These are phyloP conservation scores for Tilletia setariae DNA, from an alignment of 1,284 basidiomycete species.

Conservation along the genomic window DNA sequence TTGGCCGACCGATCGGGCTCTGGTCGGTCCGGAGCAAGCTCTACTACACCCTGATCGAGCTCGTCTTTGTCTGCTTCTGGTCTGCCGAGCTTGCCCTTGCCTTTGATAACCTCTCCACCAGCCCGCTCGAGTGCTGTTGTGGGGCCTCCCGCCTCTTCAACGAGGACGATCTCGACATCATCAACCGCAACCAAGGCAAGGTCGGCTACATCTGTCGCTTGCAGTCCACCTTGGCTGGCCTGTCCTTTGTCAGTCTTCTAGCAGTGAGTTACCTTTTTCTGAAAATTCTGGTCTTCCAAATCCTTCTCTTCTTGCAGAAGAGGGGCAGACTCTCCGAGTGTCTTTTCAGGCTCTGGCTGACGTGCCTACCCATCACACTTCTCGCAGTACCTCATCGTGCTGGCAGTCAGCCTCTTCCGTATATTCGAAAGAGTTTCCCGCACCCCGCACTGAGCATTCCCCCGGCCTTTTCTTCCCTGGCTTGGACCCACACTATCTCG, in stretches of 20 bases:
- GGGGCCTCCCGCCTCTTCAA: conserved; percentile 59
- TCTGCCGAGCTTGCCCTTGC: conserved; percentile 79
- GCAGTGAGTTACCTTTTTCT: conserved; percentile 32
- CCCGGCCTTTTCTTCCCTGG: no score
- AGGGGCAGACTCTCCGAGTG: not conserved
- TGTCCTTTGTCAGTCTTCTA: conserved; percentile 58
- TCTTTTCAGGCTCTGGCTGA: not conserved
- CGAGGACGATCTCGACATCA: conserved; percentile 49
- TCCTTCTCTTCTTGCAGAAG: no score
- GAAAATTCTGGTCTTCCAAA: no score
- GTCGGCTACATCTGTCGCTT: conserved; percentile 63
- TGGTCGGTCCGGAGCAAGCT: conserved; percentile 62
- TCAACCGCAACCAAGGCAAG: conserved; percentile 29
- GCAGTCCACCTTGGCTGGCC: conserved; percentile 54
- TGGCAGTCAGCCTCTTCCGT: conserved; percentile 17
- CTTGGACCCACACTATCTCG: no score
- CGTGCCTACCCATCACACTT: not conserved
- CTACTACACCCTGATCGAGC: conserved; percentile 55
- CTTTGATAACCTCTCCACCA: conserved; percentile 89
- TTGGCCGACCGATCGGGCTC: conserved; percentile 79
- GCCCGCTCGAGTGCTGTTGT: conserved; percentile 66
- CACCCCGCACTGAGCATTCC: no score
- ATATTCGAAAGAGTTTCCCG: conserved; percentile 14
- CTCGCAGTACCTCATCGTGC: not conserved
- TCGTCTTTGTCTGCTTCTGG: conserved; percentile 86